These are phyloP conservation scores for Ophiostoma populinum DNA, from an alignment of 2,329 filamentous ascomycete species.

Conservation along the genomic window DNA sequence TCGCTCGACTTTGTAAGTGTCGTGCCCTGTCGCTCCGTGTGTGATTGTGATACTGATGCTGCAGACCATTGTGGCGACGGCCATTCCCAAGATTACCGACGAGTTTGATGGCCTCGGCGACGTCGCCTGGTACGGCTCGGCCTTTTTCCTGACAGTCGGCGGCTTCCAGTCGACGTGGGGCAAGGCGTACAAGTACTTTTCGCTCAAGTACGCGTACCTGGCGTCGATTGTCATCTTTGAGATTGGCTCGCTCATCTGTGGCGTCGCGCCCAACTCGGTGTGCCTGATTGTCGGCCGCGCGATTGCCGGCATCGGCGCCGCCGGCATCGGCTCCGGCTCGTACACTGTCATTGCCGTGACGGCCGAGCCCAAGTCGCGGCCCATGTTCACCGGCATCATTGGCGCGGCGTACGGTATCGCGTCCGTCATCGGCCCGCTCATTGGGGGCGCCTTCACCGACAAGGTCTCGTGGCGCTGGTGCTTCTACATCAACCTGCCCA, in stretches of 20 bases:
- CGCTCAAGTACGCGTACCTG: constrained; percentile 32
- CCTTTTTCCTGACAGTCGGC: constrained; percentile 32
- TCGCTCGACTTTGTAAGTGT: constrained; percentile 27
- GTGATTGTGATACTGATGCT: neutral
- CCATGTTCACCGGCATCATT: constrained; percentile 16
- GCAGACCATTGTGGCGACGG: constrained; percentile 36
- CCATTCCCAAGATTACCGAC: constrained; percentile 37
- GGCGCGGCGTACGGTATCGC: constrained; percentile 14
- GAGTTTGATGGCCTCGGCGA: constrained; percentile 33
- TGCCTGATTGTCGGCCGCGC: constrained; percentile 34
- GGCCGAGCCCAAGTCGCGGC: constrained; percentile 12
- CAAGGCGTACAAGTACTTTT: constrained; percentile 34
- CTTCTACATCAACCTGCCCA: constrained; percentile 18
- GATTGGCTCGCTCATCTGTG: constrained; percentile 34
- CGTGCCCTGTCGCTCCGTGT: neutral
- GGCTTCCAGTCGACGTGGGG: constrained; percentile 28
- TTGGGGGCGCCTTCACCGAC: constrained; percentile 15
- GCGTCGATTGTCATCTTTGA: constrained; percentile 33
- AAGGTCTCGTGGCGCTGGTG: constrained; percentile 16
- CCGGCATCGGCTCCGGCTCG: constrained; percentile 22
- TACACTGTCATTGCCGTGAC: constrained; percentile 23
- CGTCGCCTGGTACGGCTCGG: constrained; percentile 41
- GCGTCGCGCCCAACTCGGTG: constrained; percentile 27
- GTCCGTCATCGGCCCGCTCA: constrained; percentile 15
- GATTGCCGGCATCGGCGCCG: constrained; percentile 27